Percentiles rank a stretch among this genome's conserved stretches.
Evolutionary conservation across 345 rosid species (phyloP).

Genomic region (Barbarea vulgaris): DNA sequence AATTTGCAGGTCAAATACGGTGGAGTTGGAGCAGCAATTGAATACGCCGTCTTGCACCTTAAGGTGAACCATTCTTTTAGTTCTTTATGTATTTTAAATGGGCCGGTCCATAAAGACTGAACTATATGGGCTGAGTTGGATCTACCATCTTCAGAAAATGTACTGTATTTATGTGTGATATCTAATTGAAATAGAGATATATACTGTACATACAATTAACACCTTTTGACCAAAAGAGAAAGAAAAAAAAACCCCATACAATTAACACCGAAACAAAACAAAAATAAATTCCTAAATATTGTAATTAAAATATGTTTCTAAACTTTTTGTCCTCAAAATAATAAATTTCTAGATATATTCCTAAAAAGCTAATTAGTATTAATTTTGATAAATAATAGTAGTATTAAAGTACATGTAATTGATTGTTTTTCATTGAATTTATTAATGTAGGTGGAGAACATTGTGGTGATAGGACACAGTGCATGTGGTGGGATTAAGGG

Average conservation of each 20-base stretch:
- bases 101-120: background rate
- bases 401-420: background rate
- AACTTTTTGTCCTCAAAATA: background rate
- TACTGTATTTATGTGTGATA: background rate
- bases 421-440: background rate
- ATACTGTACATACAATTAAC: background rate
- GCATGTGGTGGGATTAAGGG: conserved; percentile 98
- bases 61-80: conserved; percentile 60
- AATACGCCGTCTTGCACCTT: conserved; percentile 95
- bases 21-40: conserved; percentile 87
- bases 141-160: background rate
- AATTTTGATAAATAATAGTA: background rate
- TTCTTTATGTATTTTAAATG: background rate
- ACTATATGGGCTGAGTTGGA: background rate
- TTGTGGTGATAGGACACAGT: conserved; percentile 96
- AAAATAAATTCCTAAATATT: background rate
- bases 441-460: conserved; percentile 63
- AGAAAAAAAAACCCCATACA: too few relatives aligned
- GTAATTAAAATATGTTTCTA: background rate
- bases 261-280: background rate
- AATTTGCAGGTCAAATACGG: conserved; percentile 45
- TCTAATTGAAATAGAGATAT: background rate
- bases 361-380: background rate
- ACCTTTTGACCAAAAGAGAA: too few relatives aligned
- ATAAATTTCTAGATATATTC: too few relatives aligned